Evolutionary conservation across 495 filamentous ascomycete genomes (phyloP).

Genomic region (Penicillium cosmopolitanum): DNA sequence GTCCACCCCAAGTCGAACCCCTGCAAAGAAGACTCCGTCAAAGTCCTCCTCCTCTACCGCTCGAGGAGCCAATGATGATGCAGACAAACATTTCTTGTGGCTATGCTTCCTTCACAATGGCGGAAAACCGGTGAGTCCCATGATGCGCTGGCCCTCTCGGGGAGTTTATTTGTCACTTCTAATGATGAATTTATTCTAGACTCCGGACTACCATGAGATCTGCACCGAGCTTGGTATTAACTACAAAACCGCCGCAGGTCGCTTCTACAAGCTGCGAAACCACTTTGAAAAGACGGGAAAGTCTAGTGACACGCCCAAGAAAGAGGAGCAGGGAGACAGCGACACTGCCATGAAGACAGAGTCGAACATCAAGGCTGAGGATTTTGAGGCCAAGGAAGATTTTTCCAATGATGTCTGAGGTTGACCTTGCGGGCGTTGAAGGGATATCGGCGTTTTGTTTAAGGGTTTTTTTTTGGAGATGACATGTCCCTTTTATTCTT

Average conservation of each 20-base stretch:
- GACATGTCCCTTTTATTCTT: too few species aligned
- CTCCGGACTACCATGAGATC: background rate
- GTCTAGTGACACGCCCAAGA: background rate
- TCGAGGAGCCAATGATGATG: background rate
- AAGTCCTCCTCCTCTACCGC: background rate
- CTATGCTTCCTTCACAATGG: constrained; percentile 1
- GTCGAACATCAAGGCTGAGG: background rate
- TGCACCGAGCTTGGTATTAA: background rate
- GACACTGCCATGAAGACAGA: background rate
- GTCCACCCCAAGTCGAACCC: background rate
- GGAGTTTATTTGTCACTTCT: background rate
- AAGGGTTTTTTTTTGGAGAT: too few species aligned
- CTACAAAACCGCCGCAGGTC: background rate
- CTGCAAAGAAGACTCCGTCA: too few species aligned
- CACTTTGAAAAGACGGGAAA: background rate
- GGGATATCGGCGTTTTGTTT: too few species aligned
- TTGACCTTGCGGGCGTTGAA: too few species aligned
- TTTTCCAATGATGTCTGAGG: background rate
- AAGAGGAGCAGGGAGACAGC: background rate
- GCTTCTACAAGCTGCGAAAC: constrained; percentile 1
- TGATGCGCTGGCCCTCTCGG: background rate
- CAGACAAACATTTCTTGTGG: background rate
- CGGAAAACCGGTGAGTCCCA: background rate
- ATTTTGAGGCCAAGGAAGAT: background rate
- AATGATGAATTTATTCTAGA: background rate